Evolutionary conservation across 1,284 basidiomycete species (phyloP).

Genomic region (Apiotrichum sp.): DNA sequence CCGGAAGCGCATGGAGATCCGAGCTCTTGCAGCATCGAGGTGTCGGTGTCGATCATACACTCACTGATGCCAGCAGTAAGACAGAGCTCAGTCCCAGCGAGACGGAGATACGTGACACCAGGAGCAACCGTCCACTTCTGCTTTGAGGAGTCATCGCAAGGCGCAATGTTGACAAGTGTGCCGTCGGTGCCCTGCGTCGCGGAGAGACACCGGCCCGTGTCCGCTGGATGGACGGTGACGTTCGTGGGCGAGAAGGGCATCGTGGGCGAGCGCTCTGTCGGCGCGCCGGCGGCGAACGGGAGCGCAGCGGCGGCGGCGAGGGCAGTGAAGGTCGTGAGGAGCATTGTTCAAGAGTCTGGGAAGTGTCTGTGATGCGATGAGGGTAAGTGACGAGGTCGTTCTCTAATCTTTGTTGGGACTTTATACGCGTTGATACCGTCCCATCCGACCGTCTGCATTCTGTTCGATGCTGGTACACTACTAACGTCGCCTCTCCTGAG

Average conservation of each 20-base stretch:
- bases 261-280: background rate
- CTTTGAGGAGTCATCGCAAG: background rate
- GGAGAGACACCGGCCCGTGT: background rate
- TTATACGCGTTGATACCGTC: too few species aligned
- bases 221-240: background rate
- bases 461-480: too few species aligned
- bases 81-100: background rate
- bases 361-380: too few species aligned
- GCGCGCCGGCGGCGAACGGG: background rate
- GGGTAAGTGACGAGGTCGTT: too few species aligned
- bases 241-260: background rate
- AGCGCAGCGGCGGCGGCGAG: background rate
- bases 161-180: background rate
- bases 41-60: background rate
- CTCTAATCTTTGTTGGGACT: too few species aligned
- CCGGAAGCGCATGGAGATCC: too few species aligned
- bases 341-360: too few species aligned
- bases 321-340: too few species aligned
- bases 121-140: background rate
- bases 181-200: background rate
- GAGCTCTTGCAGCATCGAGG: background rate
- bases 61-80: background rate
- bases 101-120: background rate
- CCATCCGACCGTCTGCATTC: too few species aligned
- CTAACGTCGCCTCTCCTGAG: too few species aligned